Percentiles rank a stretch among this genome's conserved stretches.
Evolutionary conservation across 2,329 filamentous ascomycete genomes (phyloP).

Genomic region (Aspergillus sp.): DNA sequence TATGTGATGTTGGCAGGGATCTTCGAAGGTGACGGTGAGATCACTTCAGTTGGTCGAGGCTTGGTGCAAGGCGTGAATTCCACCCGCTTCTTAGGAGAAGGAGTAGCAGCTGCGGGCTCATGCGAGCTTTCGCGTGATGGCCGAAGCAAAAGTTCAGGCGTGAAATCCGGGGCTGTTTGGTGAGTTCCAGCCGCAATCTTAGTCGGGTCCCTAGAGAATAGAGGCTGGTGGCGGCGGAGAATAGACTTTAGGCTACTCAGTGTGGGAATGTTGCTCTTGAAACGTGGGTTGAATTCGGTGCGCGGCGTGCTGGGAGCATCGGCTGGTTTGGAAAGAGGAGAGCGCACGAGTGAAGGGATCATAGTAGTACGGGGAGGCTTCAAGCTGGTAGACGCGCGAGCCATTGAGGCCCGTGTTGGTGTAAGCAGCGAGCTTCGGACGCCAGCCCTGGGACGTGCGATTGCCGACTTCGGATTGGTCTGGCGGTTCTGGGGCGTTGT

Average conservation of each 20-base stretch:
- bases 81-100: conserved; percentile 74
- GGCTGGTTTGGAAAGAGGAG: conserved; percentile 55
- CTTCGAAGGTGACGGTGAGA: conserved; percentile 45
- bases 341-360: conserved; percentile 53
- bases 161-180: conserved; percentile 39
- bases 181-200: conserved; percentile 64
- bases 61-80: conserved; percentile 75
- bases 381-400: conserved; percentile 53
- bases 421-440: conserved; percentile 64
- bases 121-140: conserved; percentile 27
- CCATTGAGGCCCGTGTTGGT: conserved; percentile 74
- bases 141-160: conserved; percentile 52
- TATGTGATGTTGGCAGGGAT: conserved; percentile 26
- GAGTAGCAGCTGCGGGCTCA: conserved; percentile 55
- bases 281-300: conserved; percentile 48
- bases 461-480: conserved; percentile 23
- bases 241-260: conserved; percentile 61
- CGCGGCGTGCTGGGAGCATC: conserved; percentile 44
- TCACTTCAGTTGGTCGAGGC: conserved; percentile 28
- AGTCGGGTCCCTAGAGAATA: conserved; percentile 59
- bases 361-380: conserved; percentile 57
- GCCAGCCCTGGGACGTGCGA: conserved; percentile 44
- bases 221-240: conserved; percentile 58
- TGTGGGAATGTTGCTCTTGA: conserved; percentile 50
- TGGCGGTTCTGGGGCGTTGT: conserved; percentile 65